These are phyloP conservation scores for Plantago coronopus DNA, from an alignment of 305 asterid species.

Conservation along the genomic window DNA sequence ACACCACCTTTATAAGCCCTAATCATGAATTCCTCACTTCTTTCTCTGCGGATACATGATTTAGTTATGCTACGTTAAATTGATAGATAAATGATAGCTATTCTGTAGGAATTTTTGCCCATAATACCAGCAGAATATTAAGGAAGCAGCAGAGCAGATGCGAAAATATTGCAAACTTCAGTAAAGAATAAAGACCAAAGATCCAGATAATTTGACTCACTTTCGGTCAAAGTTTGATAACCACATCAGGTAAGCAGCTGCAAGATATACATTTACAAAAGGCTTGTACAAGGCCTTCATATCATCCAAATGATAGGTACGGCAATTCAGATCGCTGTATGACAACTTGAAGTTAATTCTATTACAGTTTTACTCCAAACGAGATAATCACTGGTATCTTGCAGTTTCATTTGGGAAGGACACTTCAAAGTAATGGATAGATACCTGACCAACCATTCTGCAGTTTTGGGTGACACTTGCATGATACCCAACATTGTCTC, in stretches of 20 bases:
- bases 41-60: slow-evolving; percentile 48
- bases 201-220: slow-evolving; percentile 39
- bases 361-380: slow-evolving; percentile 4
- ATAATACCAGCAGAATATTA: too few relatives aligned
- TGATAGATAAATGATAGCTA: neutral
- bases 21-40: slow-evolving; percentile 87
- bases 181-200: neutral
- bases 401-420: neutral
- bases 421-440: slow-evolving; percentile 10
- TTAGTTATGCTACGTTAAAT: neutral
- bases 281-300: slow-evolving; percentile 58
- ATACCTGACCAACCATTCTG: slow-evolving; percentile 74
- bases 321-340: slow-evolving; percentile 73
- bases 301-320: slow-evolving; percentile 41
- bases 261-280: slow-evolving; percentile 69
- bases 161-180: too few relatives aligned
- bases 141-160: too few relatives aligned
- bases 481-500: slow-evolving; percentile 64
- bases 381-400: neutral
- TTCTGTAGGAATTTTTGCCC: too few relatives aligned
- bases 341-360: slow-evolving; percentile 20
- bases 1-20: slow-evolving; percentile 86
- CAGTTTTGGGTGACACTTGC: slow-evolving; percentile 74
- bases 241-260: slow-evolving; percentile 89
- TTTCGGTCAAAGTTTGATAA: slow-evolving; percentile 56